These are phyloP conservation scores for Phytophthora agathidicida DNA, from an alignment of 352 stramenopile genomes.

Conservation along the genomic window DNA sequence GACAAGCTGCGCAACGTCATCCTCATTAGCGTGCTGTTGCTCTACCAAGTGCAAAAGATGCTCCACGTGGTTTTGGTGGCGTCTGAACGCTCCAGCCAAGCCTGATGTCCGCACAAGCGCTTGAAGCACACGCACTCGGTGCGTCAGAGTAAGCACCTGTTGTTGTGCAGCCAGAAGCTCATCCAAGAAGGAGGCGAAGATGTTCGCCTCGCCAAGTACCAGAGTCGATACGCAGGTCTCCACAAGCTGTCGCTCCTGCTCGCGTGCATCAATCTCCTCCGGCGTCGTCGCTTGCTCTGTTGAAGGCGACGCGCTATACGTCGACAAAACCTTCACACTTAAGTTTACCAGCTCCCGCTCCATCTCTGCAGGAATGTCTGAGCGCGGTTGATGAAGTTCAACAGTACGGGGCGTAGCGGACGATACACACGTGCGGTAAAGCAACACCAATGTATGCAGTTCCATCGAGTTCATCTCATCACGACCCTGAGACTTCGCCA, in stretches of 20 bases:
- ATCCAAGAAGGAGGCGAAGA: conserved; percentile 33
- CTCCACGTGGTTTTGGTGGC: conserved; percentile 38
- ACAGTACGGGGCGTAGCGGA: conserved; percentile 33
- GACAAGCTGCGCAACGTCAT: conserved; percentile 47
- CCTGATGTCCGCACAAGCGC: conserved; percentile 48
- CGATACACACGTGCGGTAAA: conserved; percentile 61
- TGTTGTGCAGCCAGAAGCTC: conserved; percentile 27
- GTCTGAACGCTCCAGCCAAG: conserved; percentile 42
- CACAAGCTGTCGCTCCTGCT: conserved; percentile 32
- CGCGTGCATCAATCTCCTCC: conserved; percentile 25
- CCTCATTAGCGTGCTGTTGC: conserved; percentile 28
- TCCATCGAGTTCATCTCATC: conserved; percentile 48
- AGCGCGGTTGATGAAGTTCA: conserved; percentile 27
- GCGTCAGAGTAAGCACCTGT: conserved; percentile 7
- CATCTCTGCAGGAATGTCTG: conserved; percentile 58
- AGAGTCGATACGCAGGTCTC: conserved; percentile 37
- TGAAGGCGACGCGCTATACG: conserved; percentile 7
- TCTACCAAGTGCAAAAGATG: conserved; percentile 35
- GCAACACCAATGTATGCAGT: conserved; percentile 64
- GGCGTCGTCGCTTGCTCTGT: conserved; percentile 11
- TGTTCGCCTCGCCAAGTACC: conserved; percentile 22
- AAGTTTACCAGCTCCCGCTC: conserved; percentile 39
- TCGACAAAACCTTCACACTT: conserved; percentile 23
- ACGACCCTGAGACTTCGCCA: conserved; percentile 51
- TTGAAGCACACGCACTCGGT: conserved; percentile 49